Conservation (phyloP, 1,139 yeast genomes). For the Kodamaea anthophila region DNA sequence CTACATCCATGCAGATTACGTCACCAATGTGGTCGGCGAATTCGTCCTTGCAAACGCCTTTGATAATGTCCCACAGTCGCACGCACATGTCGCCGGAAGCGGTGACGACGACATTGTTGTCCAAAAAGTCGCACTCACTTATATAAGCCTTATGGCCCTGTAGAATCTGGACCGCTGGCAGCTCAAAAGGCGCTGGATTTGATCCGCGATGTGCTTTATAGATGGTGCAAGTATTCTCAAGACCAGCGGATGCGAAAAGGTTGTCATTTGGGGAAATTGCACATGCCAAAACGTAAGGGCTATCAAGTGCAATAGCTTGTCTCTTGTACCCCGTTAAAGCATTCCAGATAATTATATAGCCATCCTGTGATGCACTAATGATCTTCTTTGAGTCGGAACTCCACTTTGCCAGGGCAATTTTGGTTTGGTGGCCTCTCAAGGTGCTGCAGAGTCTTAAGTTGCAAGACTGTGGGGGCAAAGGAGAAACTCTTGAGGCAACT, state of each 20-base stretch:
- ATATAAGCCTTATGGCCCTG: slow-evolving; percentile 84
- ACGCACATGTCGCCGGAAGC: slow-evolving; percentile 84
- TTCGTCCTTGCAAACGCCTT: slow-evolving; percentile 48
- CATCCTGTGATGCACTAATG: slow-evolving; percentile 81
- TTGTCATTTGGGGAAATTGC: slow-evolving; percentile 63
- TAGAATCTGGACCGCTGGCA: slow-evolving; percentile 41
- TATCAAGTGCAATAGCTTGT: slow-evolving; percentile 63
- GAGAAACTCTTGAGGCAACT: slow-evolving; percentile 25
- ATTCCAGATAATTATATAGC: slow-evolving; percentile 82
- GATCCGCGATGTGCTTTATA: slow-evolving; percentile 38
- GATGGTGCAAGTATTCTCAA: slow-evolving; percentile 72
- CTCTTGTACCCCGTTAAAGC: slow-evolving; percentile 65
- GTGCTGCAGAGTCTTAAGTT: slow-evolving; percentile 33
- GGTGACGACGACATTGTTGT: slow-evolving; percentile 53
- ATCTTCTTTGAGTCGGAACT: slow-evolving; percentile 52
- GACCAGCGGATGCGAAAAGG: slow-evolving; percentile 74
- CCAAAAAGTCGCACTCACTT: slow-evolving; percentile 64
- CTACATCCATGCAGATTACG: slow-evolving; percentile 51
- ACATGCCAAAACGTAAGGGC: slow-evolving; percentile 75
- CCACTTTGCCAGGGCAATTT: slow-evolving; percentile 68
- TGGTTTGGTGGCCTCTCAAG: slow-evolving; percentile 70
- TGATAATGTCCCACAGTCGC: slow-evolving; percentile 71
- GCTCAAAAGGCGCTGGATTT: slow-evolving; percentile 1
- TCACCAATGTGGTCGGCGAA: slow-evolving; percentile 79
- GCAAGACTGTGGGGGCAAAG: slow-evolving; percentile 27